Base-by-base conservation (phyloP, 2,329 filamentous ascomycete species). In the Epicoccum nigrum region DNA sequence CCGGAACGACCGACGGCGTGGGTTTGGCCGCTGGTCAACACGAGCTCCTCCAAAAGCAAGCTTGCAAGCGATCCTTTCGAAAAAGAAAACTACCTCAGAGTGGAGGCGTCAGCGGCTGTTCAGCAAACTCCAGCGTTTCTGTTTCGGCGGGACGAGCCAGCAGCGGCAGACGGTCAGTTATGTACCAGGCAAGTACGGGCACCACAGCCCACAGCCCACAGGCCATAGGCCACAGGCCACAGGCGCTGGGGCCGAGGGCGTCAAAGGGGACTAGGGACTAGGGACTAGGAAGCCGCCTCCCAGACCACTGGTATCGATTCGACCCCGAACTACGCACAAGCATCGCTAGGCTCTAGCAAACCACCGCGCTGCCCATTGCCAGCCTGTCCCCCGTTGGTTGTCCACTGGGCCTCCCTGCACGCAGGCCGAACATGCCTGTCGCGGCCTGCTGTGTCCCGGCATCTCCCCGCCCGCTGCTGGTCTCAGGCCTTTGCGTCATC, bases 121-220 rank as follows among this genome's bases (percentile, higher is more conserved):
- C 39, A 56, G 42, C 46, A 52, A 56, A 38, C 46, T 51, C 23
- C 51, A 51, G 54, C 51, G 44, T 31, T 27, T 23, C 30, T n/a
- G n/a, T n/a, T n/a, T n/a, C n/a, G n/a, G 47, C 54, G 55, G 46
- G 42, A 48, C 53, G 39, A 54, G 47, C 45, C 38, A 51, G 52
- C 46, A 33, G 49, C 35, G 58, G 52, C 45, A 38, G 57, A 46
- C 47, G 45, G 56, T 48, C 34, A 58, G 56, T 56, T 64, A 63
- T 64, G 61, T 68, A 67, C 39, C 34, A 58, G 56, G 55, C 63
- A 63, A 63, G 61, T 68, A 67, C 39, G 55, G 54, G 52, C 46
- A 35, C 42, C 49, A 51, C 37, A 31, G 49, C 38, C 43, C 37
- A 25, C 23, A 9, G 23, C 23, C 6, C 23, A n/a, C n/a, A n/a